Conservation (phyloP, 352 stramenopile genomes). For the Globisporangium megalacanthum region DNA sequence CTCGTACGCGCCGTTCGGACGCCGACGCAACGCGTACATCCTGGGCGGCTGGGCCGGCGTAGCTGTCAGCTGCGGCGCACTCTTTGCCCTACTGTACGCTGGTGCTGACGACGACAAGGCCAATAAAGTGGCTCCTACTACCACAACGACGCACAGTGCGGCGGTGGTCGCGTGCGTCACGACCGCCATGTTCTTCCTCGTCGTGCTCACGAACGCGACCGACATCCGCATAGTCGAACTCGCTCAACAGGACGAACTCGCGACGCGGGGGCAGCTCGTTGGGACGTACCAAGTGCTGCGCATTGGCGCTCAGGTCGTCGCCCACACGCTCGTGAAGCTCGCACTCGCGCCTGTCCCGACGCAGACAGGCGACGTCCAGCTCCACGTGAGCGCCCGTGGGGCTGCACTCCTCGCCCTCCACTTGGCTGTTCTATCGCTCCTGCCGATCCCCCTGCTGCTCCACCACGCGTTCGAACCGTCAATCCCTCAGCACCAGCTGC, state of each 20-base stretch:
- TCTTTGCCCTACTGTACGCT: slow-evolving; percentile 22
- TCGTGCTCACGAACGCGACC: slow-evolving; percentile 25
- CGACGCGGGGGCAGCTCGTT: slow-evolving; percentile 19
- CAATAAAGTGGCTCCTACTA: too few species aligned
- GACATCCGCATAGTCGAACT: slow-evolving; percentile 43
- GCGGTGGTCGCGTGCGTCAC: slow-evolving; percentile 12
- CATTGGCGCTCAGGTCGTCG: slow-evolving; percentile 19
- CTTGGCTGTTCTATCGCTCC: slow-evolving; percentile 19
- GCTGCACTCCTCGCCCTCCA: slow-evolving; percentile 22
- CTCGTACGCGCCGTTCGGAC: slow-evolving; percentile 17
- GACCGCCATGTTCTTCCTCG: slow-evolving; percentile 23
- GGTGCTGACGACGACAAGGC: too few species aligned
- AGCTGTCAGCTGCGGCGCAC: slow-evolving; percentile 18
- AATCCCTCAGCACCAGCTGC: neutral
- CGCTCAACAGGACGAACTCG: slow-evolving; percentile 35
- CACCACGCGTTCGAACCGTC: slow-evolving; percentile 21
- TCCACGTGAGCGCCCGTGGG: slow-evolving; percentile 13
- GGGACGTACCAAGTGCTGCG: slow-evolving; percentile 29
- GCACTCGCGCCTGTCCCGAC: neutral
- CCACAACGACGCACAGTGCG: neutral
- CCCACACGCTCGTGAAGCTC: slow-evolving; percentile 19
- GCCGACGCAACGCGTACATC: slow-evolving; percentile 6
- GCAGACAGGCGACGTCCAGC: neutral
- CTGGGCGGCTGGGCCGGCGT: slow-evolving; percentile 33
- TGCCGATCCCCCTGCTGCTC: slow-evolving; percentile 27